Conservation (phyloP, 2,329 filamentous ascomycete genomes). For the Graphilbum fragrans region DNA sequence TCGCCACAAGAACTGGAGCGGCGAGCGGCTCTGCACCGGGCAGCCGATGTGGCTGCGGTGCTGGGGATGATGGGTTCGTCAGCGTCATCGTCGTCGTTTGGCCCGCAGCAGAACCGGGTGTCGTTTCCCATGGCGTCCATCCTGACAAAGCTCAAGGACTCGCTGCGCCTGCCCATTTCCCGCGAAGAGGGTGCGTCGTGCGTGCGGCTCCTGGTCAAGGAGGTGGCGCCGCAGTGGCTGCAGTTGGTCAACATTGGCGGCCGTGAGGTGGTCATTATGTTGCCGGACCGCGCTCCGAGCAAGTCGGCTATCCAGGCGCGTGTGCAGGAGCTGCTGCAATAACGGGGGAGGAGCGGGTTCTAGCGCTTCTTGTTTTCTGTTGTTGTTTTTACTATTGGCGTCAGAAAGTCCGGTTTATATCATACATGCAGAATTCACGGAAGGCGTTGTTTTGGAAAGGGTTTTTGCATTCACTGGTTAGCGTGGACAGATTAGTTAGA, state of each 20-base stretch:
- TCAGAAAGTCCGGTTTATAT: too few relatives aligned
- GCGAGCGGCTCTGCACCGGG: slow-evolving; percentile 52
- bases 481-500: too few relatives aligned
- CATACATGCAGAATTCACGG: too few relatives aligned
- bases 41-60: slow-evolving; percentile 55
- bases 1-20: slow-evolving; percentile 39
- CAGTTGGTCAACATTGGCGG: slow-evolving; percentile 37
- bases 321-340: slow-evolving; percentile 10
- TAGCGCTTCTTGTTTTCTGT: not conserved
- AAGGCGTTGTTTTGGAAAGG: too few relatives aligned
- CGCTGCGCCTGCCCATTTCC: slow-evolving; percentile 43
- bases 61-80: slow-evolving; percentile 52
- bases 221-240: slow-evolving; percentile 46
- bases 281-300: slow-evolving; percentile 24
- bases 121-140: slow-evolving; percentile 55
- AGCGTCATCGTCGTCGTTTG: slow-evolving; percentile 22
- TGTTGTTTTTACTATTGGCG: not conserved
- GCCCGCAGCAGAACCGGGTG: slow-evolving; percentile 38
- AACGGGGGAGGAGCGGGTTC: not conserved
- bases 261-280: slow-evolving; percentile 45
- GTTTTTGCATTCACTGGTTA: too few relatives aligned
- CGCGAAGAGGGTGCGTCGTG: slow-evolving; percentile 38
- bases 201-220: slow-evolving; percentile 36
- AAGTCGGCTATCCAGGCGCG: slow-evolving; percentile 21
- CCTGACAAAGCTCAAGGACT: slow-evolving; percentile 55